These are phyloP conservation scores for Rhizopogon roseolus DNA, from an alignment of 768 basidiomycete species.

Conservation along the genomic window DNA sequence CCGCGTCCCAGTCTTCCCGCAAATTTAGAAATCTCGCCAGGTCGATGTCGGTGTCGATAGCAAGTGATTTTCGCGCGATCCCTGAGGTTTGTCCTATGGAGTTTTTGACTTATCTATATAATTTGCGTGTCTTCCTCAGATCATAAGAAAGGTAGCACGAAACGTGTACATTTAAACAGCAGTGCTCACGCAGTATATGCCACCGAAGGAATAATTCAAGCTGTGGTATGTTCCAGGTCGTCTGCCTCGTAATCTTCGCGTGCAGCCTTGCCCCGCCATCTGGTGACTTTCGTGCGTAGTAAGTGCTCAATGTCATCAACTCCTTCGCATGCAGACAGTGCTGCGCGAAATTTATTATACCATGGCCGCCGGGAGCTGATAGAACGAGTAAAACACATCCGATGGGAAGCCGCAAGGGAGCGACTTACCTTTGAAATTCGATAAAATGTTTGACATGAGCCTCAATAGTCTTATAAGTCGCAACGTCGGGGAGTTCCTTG, in stretches of 20 bases:
- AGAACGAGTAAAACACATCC: conserved; percentile 4
- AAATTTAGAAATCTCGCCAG: too few relatives aligned
- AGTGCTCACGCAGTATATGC: too few relatives aligned
- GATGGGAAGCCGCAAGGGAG: neutral
- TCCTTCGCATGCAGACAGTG: conserved; percentile 35
- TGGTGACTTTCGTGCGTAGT: conserved; percentile 37
- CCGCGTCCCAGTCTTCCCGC: too few relatives aligned
- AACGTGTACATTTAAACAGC: too few relatives aligned
- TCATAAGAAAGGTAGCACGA: too few relatives aligned
- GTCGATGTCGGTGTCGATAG: too few relatives aligned
- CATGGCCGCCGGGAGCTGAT: conserved; percentile 46
- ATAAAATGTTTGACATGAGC: conserved; percentile 67
- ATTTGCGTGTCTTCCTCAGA: too few relatives aligned
- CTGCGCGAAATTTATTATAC: conserved; percentile 51
- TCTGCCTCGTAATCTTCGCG: neutral
- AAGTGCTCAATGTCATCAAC: conserved; percentile 45
- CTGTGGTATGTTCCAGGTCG: neutral
- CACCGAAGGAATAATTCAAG: neutral
- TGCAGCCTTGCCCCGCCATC: conserved; percentile 43
- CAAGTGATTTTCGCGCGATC: too few relatives aligned
- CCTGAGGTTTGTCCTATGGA: too few relatives aligned
- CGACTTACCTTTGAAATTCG: conserved; percentile 59
- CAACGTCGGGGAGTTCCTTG: conserved; percentile 43
- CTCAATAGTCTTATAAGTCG: conserved; percentile 45
- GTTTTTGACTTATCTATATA: too few relatives aligned